Percentiles rank a stretch among this genome's conserved stretches.
Evolutionary conservation across 345 rosid species (phyloP).

Genomic region (Melastoma malabathricum): DNA sequence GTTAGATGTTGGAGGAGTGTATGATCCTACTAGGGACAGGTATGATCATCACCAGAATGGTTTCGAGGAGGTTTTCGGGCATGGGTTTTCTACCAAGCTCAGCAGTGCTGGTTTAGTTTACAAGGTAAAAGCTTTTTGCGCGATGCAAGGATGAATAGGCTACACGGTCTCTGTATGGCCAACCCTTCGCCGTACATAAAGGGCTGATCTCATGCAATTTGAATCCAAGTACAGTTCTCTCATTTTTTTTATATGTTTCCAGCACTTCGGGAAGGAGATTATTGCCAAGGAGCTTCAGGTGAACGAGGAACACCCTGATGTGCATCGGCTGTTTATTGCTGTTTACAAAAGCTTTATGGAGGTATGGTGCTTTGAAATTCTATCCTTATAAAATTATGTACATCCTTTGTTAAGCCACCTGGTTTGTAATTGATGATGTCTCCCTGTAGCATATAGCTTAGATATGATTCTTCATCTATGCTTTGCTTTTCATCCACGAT

Average conservation of each 20-base stretch:
- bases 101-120: slow-evolving; percentile 96
- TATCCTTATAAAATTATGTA: not conserved
- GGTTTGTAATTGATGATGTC: no score
- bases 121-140: slow-evolving; percentile 34
- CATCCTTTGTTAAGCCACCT: not conserved
- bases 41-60: slow-evolving; percentile 95
- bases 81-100: slow-evolving; percentile 76
- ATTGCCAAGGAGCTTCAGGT: slow-evolving; percentile 77
- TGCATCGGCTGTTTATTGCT: slow-evolving; percentile 56
- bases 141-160: no score
- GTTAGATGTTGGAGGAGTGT: slow-evolving; percentile 94
- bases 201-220: no score
- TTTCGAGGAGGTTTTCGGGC: slow-evolving; percentile 72
- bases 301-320: slow-evolving; percentile 67
- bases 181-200: no score
- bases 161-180: no score
- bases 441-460: not conserved
- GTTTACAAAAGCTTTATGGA: slow-evolving; percentile 93
- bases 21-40: slow-evolving; percentile 57
- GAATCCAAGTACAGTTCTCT: not conserved
- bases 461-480: not conserved
- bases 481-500: slow-evolving; percentile 2
- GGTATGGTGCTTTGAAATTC: slow-evolving; percentile 16
- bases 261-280: slow-evolving; percentile 97
- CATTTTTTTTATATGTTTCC: not conserved